Evolutionary conservation across 208 protist genomes (phyloP).

Genomic region (Phytomonas sp.): DNA sequence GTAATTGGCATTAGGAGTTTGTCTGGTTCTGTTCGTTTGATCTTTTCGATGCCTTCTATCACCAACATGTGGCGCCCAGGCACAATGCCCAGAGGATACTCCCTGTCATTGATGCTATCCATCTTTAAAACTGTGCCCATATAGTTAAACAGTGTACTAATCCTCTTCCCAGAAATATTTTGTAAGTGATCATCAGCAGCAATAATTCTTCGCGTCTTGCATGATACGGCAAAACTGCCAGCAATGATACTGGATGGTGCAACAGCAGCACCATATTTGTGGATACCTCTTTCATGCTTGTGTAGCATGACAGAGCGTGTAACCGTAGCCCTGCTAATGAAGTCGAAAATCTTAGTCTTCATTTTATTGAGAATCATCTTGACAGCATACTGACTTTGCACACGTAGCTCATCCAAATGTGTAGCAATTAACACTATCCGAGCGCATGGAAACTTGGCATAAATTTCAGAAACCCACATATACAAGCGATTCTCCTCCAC

Average conservation of each 20-base stretch:
- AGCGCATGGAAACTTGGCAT: slow-evolving; percentile 72
- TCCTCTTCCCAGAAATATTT: slow-evolving; percentile 48
- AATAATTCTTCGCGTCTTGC: slow-evolving; percentile 72
- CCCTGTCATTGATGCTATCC: slow-evolving; percentile 60
- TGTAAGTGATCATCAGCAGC: slow-evolving; percentile 43
- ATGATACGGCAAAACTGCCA: slow-evolving; percentile 86
- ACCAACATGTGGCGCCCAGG: slow-evolving; percentile 65
- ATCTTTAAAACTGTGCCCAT: slow-evolving; percentile 48
- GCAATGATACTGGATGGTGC: slow-evolving; percentile 33
- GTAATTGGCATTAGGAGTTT: slow-evolving; percentile 75
- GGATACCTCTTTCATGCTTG: neutral
- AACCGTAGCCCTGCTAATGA: slow-evolving; percentile 39
- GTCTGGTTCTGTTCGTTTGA: slow-evolving; percentile 41
- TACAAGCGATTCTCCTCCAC: slow-evolving; percentile 80
- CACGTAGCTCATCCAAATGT: slow-evolving; percentile 84
- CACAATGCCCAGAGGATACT: slow-evolving; percentile 60
- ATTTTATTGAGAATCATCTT: slow-evolving; percentile 83
- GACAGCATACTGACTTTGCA: slow-evolving; percentile 71
- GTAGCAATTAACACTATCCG: slow-evolving; percentile 78
- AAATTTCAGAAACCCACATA: slow-evolving; percentile 81
- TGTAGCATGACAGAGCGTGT: neutral
- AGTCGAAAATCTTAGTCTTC: slow-evolving; percentile 48
- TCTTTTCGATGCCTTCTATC: slow-evolving; percentile 41
- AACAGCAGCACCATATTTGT: slow-evolving; percentile 1
- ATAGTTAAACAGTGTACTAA: slow-evolving; percentile 59